Conservation (phyloP, 306 rosid genomes). For the Dicorynia guianensis region DNA sequence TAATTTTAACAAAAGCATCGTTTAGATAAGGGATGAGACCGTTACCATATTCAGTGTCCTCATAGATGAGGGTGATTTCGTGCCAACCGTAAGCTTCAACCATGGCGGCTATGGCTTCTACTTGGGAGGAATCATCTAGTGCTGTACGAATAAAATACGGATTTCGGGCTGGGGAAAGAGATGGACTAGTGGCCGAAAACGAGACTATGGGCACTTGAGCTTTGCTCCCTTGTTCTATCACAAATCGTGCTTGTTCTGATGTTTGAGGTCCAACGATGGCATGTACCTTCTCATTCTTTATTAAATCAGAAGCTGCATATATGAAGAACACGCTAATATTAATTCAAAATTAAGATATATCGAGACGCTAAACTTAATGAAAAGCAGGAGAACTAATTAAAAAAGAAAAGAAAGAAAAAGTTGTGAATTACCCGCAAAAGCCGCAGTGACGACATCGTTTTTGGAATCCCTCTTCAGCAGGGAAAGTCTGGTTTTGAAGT, state of each 20-base stretch:
- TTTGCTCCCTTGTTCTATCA: conserved; percentile 44
- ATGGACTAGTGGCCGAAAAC: conserved; percentile 49
- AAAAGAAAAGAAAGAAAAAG: not conserved
- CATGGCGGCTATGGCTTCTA: conserved; percentile 39
- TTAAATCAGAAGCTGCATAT: conserved; percentile 36
- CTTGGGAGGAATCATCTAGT: conserved; percentile 40
- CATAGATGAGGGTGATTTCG: conserved; percentile 46
- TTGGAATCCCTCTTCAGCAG: conserved; percentile 26
- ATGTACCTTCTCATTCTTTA: conserved; percentile 42
- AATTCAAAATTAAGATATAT: not conserved
- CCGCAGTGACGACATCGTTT: conserved; percentile 34
- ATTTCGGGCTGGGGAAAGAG: conserved; percentile 41
- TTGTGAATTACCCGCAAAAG: conserved; percentile 36
- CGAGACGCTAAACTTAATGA: not conserved
- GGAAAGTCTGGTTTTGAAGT: conserved; percentile 32
- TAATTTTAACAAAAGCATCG: conserved; percentile 38
- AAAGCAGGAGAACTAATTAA: not conserved
- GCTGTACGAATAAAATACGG: conserved; percentile 48
- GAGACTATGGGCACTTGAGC: conserved; percentile 44
- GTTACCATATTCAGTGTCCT: conserved; percentile 51
- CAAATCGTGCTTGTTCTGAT: conserved; percentile 47
- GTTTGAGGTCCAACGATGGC: conserved; percentile 50
- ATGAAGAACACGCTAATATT: not conserved
- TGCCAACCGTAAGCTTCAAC: conserved; percentile 44
- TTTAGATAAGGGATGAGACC: conserved; percentile 45